Percentiles rank a stretch among this genome's conserved stretches.
phyloP scores from a whole-genome alignment of 2,329 filamentous ascomycete species.

The Shiraia bambusicola region DNA sequence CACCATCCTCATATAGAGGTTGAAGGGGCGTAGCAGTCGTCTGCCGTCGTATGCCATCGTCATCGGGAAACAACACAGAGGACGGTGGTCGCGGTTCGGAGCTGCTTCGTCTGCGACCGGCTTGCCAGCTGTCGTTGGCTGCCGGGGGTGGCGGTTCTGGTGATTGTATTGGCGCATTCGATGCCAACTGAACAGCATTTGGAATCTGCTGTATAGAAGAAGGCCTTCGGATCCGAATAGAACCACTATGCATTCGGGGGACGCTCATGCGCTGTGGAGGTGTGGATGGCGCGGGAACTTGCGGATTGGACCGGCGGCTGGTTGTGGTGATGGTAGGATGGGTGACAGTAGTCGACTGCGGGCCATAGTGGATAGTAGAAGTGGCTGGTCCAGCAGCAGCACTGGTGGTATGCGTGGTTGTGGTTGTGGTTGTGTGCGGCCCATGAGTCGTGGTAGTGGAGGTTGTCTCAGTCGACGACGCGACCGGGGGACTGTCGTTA shows the following conservation, averaged over 20 bases:
- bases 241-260: constrained; percentile 22
- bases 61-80: constrained; percentile 23
- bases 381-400: constrained; percentile 15
- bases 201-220: constrained; percentile 5
- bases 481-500: constrained; percentile 10
- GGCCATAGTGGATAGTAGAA: constrained; percentile 22
- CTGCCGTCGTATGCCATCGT: constrained; percentile 31
- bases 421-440: constrained; percentile 32
- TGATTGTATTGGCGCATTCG: constrained; percentile 3
- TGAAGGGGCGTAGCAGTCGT: constrained; percentile 30
- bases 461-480: constrained; percentile 20
- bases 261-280: constrained; percentile 8
- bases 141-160: constrained; percentile 5
- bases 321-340: constrained; percentile 37
- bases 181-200: too few relatives aligned
- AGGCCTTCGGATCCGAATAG: constrained; percentile 33
- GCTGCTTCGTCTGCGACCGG: constrained; percentile 34
- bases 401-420: constrained; percentile 20
- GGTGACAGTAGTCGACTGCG: constrained; percentile 28
- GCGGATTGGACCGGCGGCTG: constrained; percentile 14
- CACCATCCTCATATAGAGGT: constrained; percentile 35
- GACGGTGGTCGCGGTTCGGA: constrained; percentile 36
- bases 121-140: constrained; percentile 15
- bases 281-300: constrained; percentile 13
- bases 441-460: constrained; percentile 33